phyloP scores from a whole-genome alignment of 192 early-diverging fungal genomes.

The Backusella mclennaniae region DNA sequence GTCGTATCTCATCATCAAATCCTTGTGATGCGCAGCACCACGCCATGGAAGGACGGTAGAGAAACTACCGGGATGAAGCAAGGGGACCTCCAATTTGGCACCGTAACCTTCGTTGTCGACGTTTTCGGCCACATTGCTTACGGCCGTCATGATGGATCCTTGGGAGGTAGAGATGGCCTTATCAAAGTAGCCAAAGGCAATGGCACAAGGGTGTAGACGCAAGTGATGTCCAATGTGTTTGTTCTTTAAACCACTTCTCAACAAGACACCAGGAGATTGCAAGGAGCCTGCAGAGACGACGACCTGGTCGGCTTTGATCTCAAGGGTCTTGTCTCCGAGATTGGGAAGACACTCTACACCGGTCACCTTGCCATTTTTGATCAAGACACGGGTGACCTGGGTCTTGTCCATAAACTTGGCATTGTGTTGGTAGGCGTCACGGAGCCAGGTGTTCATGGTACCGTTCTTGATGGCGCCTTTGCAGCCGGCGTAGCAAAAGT shows the following conservation, averaged over 20 bases:
- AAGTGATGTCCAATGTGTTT: slow-evolving; percentile 68
- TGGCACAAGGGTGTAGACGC: slow-evolving; percentile 57
- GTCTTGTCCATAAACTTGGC: slow-evolving; percentile 59
- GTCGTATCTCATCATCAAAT: slow-evolving; percentile 44
- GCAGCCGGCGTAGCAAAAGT: slow-evolving; percentile 70
- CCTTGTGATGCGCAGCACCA: slow-evolving; percentile 50
- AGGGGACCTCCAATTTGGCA: slow-evolving; percentile 61
- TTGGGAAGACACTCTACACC: slow-evolving; percentile 48
- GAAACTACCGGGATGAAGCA: slow-evolving; percentile 52
- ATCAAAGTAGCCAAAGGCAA: slow-evolving; percentile 67
- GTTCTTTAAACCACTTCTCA: slow-evolving; percentile 66
- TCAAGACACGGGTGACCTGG: slow-evolving; percentile 54
- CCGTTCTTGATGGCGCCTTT: slow-evolving; percentile 70
- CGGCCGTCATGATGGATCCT: slow-evolving; percentile 69
- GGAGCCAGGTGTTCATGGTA: slow-evolving; percentile 62
- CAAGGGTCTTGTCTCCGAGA: slow-evolving; percentile 13
- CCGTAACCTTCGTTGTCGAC: slow-evolving; percentile 64
- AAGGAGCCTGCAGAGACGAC: slow-evolving; percentile 64
- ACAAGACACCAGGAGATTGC: slow-evolving; percentile 62
- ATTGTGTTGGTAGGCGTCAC: slow-evolving; percentile 62
- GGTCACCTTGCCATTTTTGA: slow-evolving; percentile 50
- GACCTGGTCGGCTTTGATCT: slow-evolving; percentile 54
- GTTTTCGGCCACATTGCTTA: slow-evolving; percentile 57
- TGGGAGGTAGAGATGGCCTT: slow-evolving; percentile 42
- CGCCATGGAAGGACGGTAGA: slow-evolving; percentile 47